Evolutionary conservation across 306 rosid species (phyloP).

Genomic region (Cercis canadensis): DNA sequence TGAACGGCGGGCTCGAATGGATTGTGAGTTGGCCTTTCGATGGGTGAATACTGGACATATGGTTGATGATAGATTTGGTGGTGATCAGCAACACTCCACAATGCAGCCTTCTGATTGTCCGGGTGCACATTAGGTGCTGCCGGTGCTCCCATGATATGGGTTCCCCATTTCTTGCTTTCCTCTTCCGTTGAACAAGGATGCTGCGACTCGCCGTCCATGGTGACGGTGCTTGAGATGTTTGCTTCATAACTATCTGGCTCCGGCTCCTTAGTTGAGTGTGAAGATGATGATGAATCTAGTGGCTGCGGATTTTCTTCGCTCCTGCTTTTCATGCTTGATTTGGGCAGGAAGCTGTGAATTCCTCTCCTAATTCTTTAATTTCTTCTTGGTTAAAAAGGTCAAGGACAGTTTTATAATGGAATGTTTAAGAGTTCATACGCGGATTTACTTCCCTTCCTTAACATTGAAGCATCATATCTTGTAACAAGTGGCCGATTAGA

Average conservation of each 20-base stretch:
- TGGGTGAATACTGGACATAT: constrained; percentile 46
- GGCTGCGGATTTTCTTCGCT: constrained; percentile 15
- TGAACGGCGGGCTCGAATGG: constrained; percentile 52
- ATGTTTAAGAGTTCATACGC: neutral
- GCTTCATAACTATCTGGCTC: too few relatives aligned
- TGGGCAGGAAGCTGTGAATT: too few relatives aligned
- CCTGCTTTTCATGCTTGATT: constrained; percentile 33
- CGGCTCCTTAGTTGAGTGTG: neutral
- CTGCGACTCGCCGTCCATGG: too few relatives aligned
- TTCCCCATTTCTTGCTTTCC: constrained; percentile 56
- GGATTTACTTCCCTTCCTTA: constrained; percentile 2
- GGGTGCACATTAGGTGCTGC: constrained; percentile 51
- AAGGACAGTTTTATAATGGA: neutral
- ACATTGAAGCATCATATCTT: neutral
- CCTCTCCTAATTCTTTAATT: too few relatives aligned
- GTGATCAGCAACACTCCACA: constrained; percentile 44
- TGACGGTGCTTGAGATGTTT: too few relatives aligned
- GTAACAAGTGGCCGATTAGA: neutral
- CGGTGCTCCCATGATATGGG: constrained; percentile 37
- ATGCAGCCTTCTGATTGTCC: constrained; percentile 54
- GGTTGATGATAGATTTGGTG: constrained; percentile 35
- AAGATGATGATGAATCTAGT: neutral
- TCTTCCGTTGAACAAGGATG: constrained; percentile 27
- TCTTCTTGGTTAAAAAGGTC: neutral
- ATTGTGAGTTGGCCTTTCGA: constrained; percentile 44